Base-by-base conservation (phyloP, 768 basidiomycete genomes). In the Pisolithus albus region DNA sequence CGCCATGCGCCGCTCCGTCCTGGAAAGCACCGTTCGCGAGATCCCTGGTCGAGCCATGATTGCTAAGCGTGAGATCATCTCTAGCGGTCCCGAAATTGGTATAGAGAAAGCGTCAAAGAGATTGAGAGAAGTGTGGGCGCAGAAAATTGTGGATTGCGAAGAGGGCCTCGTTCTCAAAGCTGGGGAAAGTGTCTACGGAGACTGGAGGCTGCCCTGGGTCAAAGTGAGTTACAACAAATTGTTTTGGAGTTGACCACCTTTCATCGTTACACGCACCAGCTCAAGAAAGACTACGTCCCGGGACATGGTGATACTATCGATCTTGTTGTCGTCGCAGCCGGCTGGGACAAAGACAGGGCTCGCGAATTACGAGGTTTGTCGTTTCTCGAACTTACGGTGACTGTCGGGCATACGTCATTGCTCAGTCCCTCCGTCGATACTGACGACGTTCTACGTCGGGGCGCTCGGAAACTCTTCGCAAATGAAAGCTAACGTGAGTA, bases 231-330 rank as follows among this genome's bases (percentile, higher is more conserved):
- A 18, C 28, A 43, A 36, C 26, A n/a, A 37, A 47, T 62, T 50
- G 28, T 16, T 43, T 28, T 32, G 41, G 55, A n/a, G 9, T 28
- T 26, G n/a, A 16, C 9, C 19, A 36, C 45, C n/a, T 1, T 28
- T 28, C 40, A 32, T 23, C 36, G 21, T 23, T 23, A 23, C 21
- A 23, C 34, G 8, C 21, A 23, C 21, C 45, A 79, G 77, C 60
- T 91, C 46, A 91, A 92, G 72, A 82, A 77, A 61, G 93, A 97
- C 64, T 95, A 95, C 55, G 90, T 97, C 37, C 82, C 83, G 1
- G 86, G 86, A 4, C 76, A 86, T 42, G 90, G 91, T 0, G 93
- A 97, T 64, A 77, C 80, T 5, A 58, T 93, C 15, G 90, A 93
- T 64, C 75, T 95, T 51, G 82, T 82, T 4, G 62, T 95, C 32